Evolutionary conservation across 306 rosid genomes (phyloP), one percentile per base, ranked within the genome.

Genomic region (Herpetospermum pedunculosum): DNA sequence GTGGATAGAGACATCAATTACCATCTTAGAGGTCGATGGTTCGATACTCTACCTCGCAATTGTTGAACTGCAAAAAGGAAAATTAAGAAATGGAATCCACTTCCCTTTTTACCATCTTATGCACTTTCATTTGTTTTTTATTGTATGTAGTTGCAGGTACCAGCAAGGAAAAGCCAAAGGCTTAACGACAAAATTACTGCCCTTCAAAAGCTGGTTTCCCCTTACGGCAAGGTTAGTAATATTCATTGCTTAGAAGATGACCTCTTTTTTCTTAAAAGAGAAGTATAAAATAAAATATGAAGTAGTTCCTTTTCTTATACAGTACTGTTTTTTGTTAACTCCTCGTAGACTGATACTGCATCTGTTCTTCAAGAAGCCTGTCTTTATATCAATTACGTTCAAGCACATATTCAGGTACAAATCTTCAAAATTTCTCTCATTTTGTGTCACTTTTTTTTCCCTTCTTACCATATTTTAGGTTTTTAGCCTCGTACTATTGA

Each of bases 351-450:
- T 34, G 91, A 87, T 81, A 85, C 87, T 26, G 88, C 97, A 38
- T 85, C 96, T 23, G 97, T 91, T 81, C 97, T 89, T 80, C 92
- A 85, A 62, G 97, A 91, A 84, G 91, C 96, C 78, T 85, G 83
- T 62, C 72, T 80, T 72, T 81, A 83, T 74, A 89, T 91, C 80
- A 79, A 79, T 68, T 82, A 81, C n/a, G 87, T 91, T 76, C 97
- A 89, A 18, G 80, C 75, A 26, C 88, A 87, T 78, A 83, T 89
- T 76, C 85, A 58, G 89, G 97, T 90, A 83, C 38, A 2, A 57
- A 26, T 12, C 34, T 49, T 49, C 10, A 30, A 8, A 76, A 26
- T 11, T 14, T 5, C 75, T 48, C 47, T 64, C 60, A 8, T 41
- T 69, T 73, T 19, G 12, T 19, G 28, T 19, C 4, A n/a, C 8